A percentile compares a stretch with the other conserved stretches of the same genome.
Evolutionary conservation across 768 basidiomycete genomes (phyloP).

Genomic region (Russula ochroleuca): DNA sequence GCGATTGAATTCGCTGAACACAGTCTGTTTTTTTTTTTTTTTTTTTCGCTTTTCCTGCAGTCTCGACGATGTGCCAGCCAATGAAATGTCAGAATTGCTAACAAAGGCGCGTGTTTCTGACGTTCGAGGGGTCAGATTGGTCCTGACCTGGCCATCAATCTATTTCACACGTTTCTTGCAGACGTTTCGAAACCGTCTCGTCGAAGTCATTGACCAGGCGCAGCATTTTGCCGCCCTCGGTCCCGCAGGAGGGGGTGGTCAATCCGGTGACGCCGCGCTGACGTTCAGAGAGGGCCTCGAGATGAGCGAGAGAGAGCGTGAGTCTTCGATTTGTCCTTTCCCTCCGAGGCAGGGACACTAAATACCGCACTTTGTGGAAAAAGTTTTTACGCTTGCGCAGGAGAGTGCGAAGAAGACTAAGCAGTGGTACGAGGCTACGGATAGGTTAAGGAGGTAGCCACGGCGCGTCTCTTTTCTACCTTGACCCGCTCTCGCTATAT

Average conservation of each 20-base stretch:
- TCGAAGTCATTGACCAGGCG: conserved; percentile 81
- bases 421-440: conserved; percentile 77
- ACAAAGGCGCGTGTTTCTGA: conserved; percentile 44
- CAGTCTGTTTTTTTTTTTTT: no score
- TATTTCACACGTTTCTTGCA: conserved; percentile 33
- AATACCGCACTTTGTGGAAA: neutral
- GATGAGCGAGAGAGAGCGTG: conserved; percentile 86
- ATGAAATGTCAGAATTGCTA: conserved; percentile 67
- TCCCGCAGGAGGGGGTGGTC: conserved; percentile 48
- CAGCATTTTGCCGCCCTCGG: conserved; percentile 80
- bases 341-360: conserved; percentile 1
- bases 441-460: conserved; percentile 46
- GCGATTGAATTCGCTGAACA: neutral
- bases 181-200: conserved; percentile 73
- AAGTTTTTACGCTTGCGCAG: conserved; percentile 79
- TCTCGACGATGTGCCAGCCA: conserved; percentile 68
- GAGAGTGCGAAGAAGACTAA: conserved; percentile 75
- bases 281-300: conserved; percentile 89
- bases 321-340: conserved; percentile 33
- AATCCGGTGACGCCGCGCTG: conserved; percentile 57
- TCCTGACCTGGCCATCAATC: no score
- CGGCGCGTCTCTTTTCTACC: neutral
- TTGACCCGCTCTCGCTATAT: no score
- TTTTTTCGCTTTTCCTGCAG: conserved; percentile 38
- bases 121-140: neutral